Conservation (phyloP, 2,329 filamentous ascomycete species). For the Dothidotthia symphoricarpi region DNA sequence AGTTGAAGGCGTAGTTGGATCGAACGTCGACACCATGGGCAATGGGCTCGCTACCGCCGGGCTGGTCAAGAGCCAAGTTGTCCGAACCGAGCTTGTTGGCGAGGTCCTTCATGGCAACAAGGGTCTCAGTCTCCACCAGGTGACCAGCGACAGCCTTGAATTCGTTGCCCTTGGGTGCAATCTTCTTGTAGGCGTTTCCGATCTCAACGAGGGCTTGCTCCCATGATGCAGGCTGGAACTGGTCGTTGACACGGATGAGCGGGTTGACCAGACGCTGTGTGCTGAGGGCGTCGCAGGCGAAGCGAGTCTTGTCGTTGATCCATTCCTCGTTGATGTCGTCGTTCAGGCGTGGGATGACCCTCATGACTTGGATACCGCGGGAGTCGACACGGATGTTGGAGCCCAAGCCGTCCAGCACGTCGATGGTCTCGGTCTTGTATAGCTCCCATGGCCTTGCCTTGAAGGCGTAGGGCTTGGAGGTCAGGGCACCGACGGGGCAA, state of each 20-base stretch:
- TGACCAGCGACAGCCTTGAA: constrained; percentile 94
- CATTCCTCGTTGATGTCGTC: constrained; percentile 99
- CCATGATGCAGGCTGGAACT: constrained; percentile 92
- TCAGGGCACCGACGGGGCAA: constrained; percentile 93
- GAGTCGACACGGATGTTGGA: constrained; percentile 95
- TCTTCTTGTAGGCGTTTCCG: constrained; percentile 71
- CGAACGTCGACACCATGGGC: constrained; percentile 92
- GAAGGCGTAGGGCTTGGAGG: constrained; percentile 97
- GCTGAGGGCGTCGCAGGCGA: constrained; percentile 94
- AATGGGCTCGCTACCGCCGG: constrained; percentile 75
- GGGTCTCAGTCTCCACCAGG: constrained; percentile 84
- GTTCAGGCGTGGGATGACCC: constrained; percentile 86
- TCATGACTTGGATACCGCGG: constrained; percentile 93
- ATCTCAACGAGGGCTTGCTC: constrained; percentile 92
- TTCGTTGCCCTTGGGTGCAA: constrained; percentile 84
- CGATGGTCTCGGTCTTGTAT: constrained; percentile 92
- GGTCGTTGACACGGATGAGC: constrained; percentile 80
- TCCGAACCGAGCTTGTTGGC: constrained; percentile 96
- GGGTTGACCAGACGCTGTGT: constrained; percentile 94
- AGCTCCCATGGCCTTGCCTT: constrained; percentile 95
- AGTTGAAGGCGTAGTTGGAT: constrained; percentile 96
- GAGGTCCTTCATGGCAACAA: constrained; percentile 96
- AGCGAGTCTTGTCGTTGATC: constrained; percentile 98
- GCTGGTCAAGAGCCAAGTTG: constrained; percentile 89
- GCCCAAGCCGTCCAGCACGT: constrained; percentile 87